Conservation (phyloP, 176 grass and related monocot genomes). For the Melocanna baccifera region DNA sequence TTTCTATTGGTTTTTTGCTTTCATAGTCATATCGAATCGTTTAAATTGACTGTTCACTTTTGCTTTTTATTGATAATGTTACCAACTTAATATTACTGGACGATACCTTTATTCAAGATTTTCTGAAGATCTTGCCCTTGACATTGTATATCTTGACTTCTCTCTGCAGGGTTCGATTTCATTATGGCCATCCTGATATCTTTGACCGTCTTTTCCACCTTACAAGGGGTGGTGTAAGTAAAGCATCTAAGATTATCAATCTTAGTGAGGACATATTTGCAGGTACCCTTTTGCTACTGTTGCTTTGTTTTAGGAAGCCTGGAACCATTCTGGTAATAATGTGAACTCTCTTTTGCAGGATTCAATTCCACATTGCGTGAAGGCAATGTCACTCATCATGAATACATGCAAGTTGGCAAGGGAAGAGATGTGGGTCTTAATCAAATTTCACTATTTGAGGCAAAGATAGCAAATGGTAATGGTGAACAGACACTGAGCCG, state of each 20-base stretch:
- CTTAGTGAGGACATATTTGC: slow-evolving; percentile 99
- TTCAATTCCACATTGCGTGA: slow-evolving; percentile 98
- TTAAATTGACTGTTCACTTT: background rate
- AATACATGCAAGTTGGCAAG: slow-evolving; percentile 99
- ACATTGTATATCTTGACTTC: slow-evolving; percentile 16
- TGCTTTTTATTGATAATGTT: background rate
- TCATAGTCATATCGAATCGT: background rate
- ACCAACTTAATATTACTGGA: background rate
- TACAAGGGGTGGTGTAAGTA: slow-evolving; percentile 89
- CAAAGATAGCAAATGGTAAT: slow-evolving; percentile 98
- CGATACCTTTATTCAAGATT: background rate
- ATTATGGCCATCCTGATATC: slow-evolving; percentile 94
- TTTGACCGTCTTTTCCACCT: slow-evolving; percentile 95
- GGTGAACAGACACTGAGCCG: slow-evolving; percentile 95
- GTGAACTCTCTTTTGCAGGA: slow-evolving; percentile 47
- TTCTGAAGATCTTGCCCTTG: background rate
- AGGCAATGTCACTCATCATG: slow-evolving; percentile 97
- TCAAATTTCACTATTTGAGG: slow-evolving; percentile 95
- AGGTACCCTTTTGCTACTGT: slow-evolving; percentile 38
- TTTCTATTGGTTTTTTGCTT: slow-evolving; percentile 2
- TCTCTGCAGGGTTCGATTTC: slow-evolving; percentile 76
- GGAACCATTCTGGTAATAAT: background rate
- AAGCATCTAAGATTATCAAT: slow-evolving; percentile 98
- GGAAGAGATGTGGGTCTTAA: slow-evolving; percentile 99
- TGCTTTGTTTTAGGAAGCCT: background rate